These are phyloP conservation scores for Suaeda aralocaspica DNA, from an alignment of 148 eudicot genomes.

Conservation along the genomic window DNA sequence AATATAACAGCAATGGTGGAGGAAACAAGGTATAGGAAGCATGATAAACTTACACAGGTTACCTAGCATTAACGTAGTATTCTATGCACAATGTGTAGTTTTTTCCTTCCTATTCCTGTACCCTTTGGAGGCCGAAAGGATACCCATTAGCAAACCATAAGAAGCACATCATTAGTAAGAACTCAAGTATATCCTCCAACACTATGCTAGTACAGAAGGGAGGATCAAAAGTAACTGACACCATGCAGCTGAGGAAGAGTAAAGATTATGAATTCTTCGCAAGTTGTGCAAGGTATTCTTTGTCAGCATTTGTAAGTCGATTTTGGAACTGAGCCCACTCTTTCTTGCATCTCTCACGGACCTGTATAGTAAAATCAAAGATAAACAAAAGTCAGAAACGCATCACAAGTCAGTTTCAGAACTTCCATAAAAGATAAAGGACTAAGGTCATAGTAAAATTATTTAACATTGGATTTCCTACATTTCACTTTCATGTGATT, in stretches of 20 bases:
- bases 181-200: conserved; percentile 9
- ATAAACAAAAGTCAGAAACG: background rate
- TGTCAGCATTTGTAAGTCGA: conserved; percentile 70
- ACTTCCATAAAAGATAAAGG: background rate
- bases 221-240: conserved; percentile 13
- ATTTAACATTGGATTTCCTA: too few relatives aligned
- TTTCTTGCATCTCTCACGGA: conserved; percentile 72
- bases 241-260: background rate
- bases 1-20: background rate
- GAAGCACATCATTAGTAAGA: conserved; percentile 16
- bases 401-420: background rate
- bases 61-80: conserved; percentile 10
- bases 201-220: background rate
- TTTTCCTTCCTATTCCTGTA: background rate
- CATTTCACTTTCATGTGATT: background rate
- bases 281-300: conserved; percentile 48
- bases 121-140: conserved; percentile 8
- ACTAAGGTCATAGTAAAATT: background rate
- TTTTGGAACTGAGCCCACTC: conserved; percentile 85
- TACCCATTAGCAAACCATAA: background rate
- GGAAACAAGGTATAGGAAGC: background rate
- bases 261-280: conserved; percentile 24
- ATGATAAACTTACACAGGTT: conserved; percentile 5
- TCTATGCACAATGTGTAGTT: conserved; percentile 28
- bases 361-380: conserved; percentile 31